Evolutionary conservation across 1,284 basidiomycete genomes (phyloP), one percentile per base, ranked within the genome.

Genomic region (Wolfiporia cocos): DNA sequence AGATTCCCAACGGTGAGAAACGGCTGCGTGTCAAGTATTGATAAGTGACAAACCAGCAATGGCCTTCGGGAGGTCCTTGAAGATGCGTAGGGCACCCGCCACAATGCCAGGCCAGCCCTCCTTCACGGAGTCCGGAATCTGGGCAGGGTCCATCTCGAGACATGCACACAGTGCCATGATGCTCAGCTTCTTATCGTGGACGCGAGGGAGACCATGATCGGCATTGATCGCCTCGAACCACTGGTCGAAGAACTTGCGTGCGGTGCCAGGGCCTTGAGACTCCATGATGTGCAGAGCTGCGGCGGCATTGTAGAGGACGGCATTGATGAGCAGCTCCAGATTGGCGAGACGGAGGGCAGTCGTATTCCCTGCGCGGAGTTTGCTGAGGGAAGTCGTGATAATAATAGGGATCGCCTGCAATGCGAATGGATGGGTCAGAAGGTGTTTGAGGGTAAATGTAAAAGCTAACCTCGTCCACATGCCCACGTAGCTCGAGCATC

Each of bases 181-280:
- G 48, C 78, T 79, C 43, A 95, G 69, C 63, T 89, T 92, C 74
- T 92, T 92, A 63, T 94, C 91, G 60, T 95, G 90, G 29, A 94
- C 89, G n/a, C 90, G 76, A 3, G 86, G 86, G 34, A 92, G 71
- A 37, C 72, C 74, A 22, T 70, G 67, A 18, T 79, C 70, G 37
- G 67, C 65, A 43, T 76, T 78, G 59, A 92, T 85, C 12, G 78
- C 75, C 6, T 64, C 73, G 54, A 90, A 89, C 84, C 89, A 92
- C 48, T 71, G 71, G 53, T 87, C 78, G 57, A 95, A 92, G 70
- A 94, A 89, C 14, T 62, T 54, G 32, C 78, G 77, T 1, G 82
- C 75, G 12, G 69, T 63, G 3, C 80, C 81, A 2, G 78, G 66
- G 14, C 71, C 71, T 53, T 71, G 66, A 17, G 54, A 62, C 57